Evolutionary conservation across 2,329 filamentous ascomycete species (phyloP), one percentile per base, ranked within the genome.

Genomic region (Penicillium glabrum): DNA sequence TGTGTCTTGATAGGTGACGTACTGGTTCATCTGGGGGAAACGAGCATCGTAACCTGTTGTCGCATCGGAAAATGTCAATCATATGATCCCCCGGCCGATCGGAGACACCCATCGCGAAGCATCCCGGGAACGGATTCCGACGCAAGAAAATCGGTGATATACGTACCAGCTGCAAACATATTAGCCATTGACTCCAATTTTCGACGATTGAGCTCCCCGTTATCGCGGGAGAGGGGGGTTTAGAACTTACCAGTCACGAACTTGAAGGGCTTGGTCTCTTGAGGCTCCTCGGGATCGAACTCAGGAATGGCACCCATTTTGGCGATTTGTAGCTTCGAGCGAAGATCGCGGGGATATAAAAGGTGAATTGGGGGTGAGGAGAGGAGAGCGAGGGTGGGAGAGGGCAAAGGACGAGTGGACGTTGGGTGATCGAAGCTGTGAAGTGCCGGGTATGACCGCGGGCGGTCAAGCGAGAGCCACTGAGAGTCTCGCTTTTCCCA

Each of bases 221-320:
- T 58, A 60, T 57, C 51, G 54, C 54, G 58, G 59, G 62, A 65
- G 63, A 50, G 58, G 54, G 54, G 58, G 59, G 56, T 61, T 56
- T 41, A 27, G 33, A 33, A 69, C 91, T 79, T 86, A 96, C 93
- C 93, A 83, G 93, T 98, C 75, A 98, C 95, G 83, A 98, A 98
- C 90, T 99, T 99, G 89, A 99, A 99, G 80, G 96, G 96, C 88
- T 97, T 99, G 82, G 93, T 97, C 79, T 96, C 90, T 75, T 86
- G 86, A 75, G 86, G 83, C 74, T 91, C 88, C 75, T 90, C 90
- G 73, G 79, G 76, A 66, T 90, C 89, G 59, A 71, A 72, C 66
- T 77, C 74, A 64, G 78, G 77, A 72, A 80, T 79, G 82, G 96
- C 91, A 78, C 92, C 89, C 93, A 99, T 99, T 71, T 81, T 93